A percentile compares a stretch with the other conserved stretches of the same genome.
phyloP scores from a whole-genome alignment of 768 basidiomycete species.

The Pholiota conissans region DNA sequence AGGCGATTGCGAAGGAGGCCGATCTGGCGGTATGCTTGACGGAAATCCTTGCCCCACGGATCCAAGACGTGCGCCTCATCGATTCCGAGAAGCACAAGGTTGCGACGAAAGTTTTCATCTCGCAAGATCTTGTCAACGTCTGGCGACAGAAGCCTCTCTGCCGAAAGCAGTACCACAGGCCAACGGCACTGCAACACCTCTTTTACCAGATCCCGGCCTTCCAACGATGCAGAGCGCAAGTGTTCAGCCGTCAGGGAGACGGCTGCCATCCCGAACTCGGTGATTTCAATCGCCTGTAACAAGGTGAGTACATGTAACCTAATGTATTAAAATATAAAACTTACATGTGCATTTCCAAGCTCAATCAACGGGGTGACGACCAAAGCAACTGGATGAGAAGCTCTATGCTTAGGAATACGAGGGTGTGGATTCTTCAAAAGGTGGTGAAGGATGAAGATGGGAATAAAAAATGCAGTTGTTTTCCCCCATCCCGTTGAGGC shows the following conservation, averaged over 20 bases:
- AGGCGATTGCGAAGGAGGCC: constrained; percentile 12
- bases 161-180: neutral
- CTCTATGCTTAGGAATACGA: no score
- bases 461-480: constrained; percentile 15
- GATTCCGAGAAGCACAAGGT: constrained; percentile 22
- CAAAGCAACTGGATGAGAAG: neutral
- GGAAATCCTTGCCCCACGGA: constrained; percentile 23
- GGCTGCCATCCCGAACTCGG: neutral
- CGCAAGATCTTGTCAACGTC: neutral
- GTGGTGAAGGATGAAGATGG: constrained; percentile 14
- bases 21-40: constrained; percentile 19
- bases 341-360: constrained; percentile 22
- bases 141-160: neutral
- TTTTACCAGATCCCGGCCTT: neutral
- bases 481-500: constrained; percentile 19
- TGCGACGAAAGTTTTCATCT: neutral
- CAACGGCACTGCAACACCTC: neutral
- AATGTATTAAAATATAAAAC: neutral
- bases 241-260: neutral
- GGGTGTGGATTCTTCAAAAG: constrained; percentile 8
- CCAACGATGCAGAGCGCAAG: neutral
- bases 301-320: neutral
- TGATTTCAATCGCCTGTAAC: neutral
- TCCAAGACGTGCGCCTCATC: constrained; percentile 25
- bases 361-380: constrained; percentile 25